Percentiles rank a stretch among this genome's conserved stretches.
Conservation (phyloP, 768 basidiomycete species). For the Amanita rubescens region DNA sequence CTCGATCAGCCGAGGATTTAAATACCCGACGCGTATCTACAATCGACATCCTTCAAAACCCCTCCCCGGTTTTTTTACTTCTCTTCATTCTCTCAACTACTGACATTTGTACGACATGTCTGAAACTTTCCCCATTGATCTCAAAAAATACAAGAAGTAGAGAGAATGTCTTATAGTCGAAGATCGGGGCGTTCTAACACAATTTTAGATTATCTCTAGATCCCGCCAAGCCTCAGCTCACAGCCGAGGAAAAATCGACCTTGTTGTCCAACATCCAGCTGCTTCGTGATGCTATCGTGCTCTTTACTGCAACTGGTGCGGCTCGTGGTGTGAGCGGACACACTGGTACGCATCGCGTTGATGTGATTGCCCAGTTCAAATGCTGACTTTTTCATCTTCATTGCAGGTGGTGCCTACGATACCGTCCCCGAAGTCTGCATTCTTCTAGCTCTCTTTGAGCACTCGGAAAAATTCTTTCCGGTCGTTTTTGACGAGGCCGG, state of each 20-base stretch:
- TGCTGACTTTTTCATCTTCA: constrained; percentile 2
- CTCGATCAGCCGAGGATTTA: neutral
- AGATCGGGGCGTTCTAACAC: constrained; percentile 4
- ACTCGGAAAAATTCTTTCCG: constrained; percentile 54
- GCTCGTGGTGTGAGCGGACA: constrained; percentile 86
- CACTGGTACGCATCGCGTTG: constrained; percentile 43
- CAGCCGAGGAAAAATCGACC: constrained; percentile 49
- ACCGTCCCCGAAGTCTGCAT: constrained; percentile 85
- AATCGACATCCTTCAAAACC: neutral
- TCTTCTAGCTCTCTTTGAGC: constrained; percentile 64
- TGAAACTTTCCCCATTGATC: constrained; percentile 67
- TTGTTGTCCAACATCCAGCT: constrained; percentile 70
- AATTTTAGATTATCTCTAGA: constrained; percentile 59
- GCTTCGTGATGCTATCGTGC: constrained; percentile 76
- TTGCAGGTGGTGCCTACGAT: constrained; percentile 54
- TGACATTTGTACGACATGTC: constrained; percentile 20
- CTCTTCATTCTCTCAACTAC: constrained; percentile 14
- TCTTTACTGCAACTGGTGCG: constrained; percentile 81
- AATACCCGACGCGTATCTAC: neutral
- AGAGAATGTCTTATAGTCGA: constrained; percentile 2
- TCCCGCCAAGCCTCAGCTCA: constrained; percentile 54
- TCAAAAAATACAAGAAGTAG: constrained; percentile 69
- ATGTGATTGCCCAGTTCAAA: neutral
- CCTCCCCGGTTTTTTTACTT: neutral
- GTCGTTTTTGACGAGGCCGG: constrained; percentile 80